Evolutionary conservation across 257 asterid species (phyloP).

Genomic region (Primulina huaijiensis): DNA sequence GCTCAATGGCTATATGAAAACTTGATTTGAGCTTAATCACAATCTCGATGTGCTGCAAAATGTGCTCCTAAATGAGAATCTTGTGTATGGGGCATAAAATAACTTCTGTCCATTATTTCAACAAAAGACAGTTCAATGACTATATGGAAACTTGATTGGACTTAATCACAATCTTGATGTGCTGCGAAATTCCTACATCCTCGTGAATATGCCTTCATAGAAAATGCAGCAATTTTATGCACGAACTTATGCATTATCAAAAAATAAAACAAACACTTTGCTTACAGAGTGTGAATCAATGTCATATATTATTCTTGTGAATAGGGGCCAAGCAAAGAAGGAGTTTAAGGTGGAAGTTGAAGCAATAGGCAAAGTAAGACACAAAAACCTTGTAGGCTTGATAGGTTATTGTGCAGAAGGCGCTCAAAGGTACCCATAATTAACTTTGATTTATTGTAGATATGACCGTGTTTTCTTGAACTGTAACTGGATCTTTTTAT

Average conservation of each 20-base stretch:
- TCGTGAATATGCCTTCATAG: slow-evolving; percentile 1
- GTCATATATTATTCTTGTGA: slow-evolving; percentile 17
- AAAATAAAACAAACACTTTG: not conserved
- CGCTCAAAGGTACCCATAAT: slow-evolving; percentile 54
- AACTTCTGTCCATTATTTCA: not conserved
- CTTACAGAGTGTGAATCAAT: not conserved
- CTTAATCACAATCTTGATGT: not conserved
- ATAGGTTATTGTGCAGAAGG: slow-evolving; percentile 94
- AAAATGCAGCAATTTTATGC: slow-evolving; percentile 7
- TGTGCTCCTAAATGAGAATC: not conserved
- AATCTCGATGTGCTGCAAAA: not conserved
- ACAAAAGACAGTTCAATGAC: not conserved
- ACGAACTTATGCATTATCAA: slow-evolving; percentile 6
- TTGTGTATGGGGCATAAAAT: not conserved
- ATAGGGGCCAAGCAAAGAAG: slow-evolving; percentile 96
- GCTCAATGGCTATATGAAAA: not conserved
- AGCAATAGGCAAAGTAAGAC: slow-evolving; percentile 97
- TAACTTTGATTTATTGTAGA: slow-evolving; percentile 10
- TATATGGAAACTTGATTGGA: not conserved
- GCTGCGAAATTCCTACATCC: slow-evolving; percentile 6
- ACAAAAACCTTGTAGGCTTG: slow-evolving; percentile 93
- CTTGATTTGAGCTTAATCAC: not conserved
- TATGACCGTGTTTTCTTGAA: not conserved
- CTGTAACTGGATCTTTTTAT: slow-evolving; percentile 13
- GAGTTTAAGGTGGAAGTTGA: slow-evolving; percentile 98